A percentile compares a stretch with the other conserved stretches of the same genome.
Conservation (phyloP, 148 eudicot genomes). For the Camellia granthamiana region DNA sequence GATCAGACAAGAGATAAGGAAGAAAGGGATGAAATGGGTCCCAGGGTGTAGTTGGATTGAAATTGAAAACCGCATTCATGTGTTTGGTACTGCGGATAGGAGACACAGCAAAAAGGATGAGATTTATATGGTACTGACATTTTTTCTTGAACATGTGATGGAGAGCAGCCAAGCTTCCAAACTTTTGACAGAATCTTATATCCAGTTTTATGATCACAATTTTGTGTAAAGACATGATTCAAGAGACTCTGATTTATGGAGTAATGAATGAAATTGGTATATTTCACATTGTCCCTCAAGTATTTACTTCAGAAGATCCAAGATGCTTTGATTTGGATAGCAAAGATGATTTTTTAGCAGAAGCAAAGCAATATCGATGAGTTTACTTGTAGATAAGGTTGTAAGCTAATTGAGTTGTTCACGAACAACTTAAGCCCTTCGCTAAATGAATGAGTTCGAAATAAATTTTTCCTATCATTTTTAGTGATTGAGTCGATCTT, state of each 20-base stretch:
- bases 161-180: slow-evolving; percentile 11
- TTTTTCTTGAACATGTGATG: slow-evolving; percentile 29
- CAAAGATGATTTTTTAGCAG: no score
- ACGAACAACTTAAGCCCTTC: no score
- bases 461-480: no score
- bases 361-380: no score
- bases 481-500: no score
- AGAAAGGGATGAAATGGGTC: slow-evolving; percentile 38
- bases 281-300: neutral
- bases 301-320: neutral
- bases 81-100: slow-evolving; percentile 36
- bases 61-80: slow-evolving; percentile 29
- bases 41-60: slow-evolving; percentile 67
- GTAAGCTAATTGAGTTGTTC: no score
- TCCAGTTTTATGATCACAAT: slow-evolving; percentile 11
- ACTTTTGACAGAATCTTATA: slow-evolving; percentile 7
- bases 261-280: no score
- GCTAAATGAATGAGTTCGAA: no score
- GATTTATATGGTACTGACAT: slow-evolving; percentile 30
- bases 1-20: slow-evolving; percentile 42
- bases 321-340: neutral
- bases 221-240: neutral
- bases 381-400: no score
- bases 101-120: slow-evolving; percentile 28
- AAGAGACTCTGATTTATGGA: neutral